Conservation (phyloP, 257 asterid genomes). For the Galeopsis tetrahit region DNA sequence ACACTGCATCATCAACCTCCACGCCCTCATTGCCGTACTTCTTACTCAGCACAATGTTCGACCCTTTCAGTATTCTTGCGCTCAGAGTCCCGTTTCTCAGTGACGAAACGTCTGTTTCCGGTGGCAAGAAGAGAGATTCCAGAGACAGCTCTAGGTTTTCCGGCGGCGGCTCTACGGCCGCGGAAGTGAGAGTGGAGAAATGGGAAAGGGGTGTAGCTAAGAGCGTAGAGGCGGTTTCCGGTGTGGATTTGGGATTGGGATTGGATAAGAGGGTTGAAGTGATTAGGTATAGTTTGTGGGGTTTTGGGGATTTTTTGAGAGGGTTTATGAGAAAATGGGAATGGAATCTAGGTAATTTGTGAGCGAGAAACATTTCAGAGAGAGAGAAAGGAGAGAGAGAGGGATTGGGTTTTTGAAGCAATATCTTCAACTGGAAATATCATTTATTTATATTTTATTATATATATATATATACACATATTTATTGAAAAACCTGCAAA, state of each 20-base stretch:
- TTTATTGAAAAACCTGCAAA: background rate
- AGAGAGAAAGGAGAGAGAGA: conserved; percentile 7
- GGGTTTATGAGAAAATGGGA: conserved; percentile 33
- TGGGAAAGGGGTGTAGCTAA: conserved; percentile 42
- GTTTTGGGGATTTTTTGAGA: conserved; percentile 27
- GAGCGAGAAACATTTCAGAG: conserved; percentile 45
- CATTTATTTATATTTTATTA: no score
- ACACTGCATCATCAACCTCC: conserved; percentile 75
- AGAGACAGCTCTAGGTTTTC: conserved; percentile 51
- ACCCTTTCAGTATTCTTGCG: conserved; percentile 79
- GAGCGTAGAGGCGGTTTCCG: conserved; percentile 30
- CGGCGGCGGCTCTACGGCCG: conserved; percentile 33
- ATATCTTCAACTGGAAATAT: background rate
- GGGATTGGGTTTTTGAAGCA: background rate
- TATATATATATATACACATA: background rate
- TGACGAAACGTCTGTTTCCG: conserved; percentile 69
- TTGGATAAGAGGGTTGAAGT: conserved; percentile 48
- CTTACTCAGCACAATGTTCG: conserved; percentile 87
- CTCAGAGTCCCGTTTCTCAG: conserved; percentile 44
- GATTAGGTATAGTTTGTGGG: conserved; percentile 34
- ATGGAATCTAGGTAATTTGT: conserved; percentile 44
- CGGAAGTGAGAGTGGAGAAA: conserved; percentile 46
- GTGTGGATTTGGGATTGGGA: conserved; percentile 34
- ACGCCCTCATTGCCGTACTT: conserved; percentile 75
- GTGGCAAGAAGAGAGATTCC: conserved; percentile 80